Conservation (phyloP, 2,329 filamentous ascomycete species). For the Taxawa tesnikishii region DNA sequence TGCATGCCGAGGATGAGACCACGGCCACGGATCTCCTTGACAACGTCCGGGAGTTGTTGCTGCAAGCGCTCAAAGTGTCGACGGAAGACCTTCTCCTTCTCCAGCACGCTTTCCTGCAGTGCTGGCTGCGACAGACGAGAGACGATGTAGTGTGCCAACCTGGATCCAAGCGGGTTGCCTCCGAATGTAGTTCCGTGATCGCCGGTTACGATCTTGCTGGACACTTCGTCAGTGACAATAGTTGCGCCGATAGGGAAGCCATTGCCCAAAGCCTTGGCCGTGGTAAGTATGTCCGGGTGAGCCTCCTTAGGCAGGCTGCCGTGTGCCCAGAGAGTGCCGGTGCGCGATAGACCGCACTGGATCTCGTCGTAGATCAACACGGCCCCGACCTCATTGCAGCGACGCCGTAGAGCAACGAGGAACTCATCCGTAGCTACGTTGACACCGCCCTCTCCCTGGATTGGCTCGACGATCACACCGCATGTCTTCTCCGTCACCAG, state of each 20-base stretch:
- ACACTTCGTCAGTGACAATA: conserved; percentile 53
- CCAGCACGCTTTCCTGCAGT: conserved; percentile 56
- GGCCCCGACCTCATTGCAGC: conserved; percentile 77
- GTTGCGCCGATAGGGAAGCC: conserved; percentile 90
- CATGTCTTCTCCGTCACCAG: conserved; percentile 79
- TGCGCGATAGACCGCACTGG: conserved; percentile 82
- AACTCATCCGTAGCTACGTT: conserved; percentile 75
- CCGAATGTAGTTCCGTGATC: conserved; percentile 94
- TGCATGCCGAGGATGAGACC: conserved; percentile 84
- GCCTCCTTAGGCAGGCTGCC: conserved; percentile 59
- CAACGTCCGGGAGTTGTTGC: conserved; percentile 53
- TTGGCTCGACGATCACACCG: conserved; percentile 91
- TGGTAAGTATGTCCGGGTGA: conserved; percentile 88
- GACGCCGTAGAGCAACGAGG: conserved; percentile 65
- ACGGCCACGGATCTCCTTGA: conserved; percentile 68
- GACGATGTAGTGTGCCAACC: conserved; percentile 79
- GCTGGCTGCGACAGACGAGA: conserved; percentile 57
- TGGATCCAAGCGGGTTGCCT: conserved; percentile 76
- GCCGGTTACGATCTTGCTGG: conserved; percentile 56
- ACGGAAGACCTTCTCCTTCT: conserved; percentile 52
- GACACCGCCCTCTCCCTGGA: conserved; percentile 93
- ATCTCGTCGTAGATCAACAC: conserved; percentile 95
- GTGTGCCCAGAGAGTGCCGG: conserved; percentile 86
- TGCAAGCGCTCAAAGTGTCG: conserved; percentile 45
- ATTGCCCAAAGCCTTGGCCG: conserved; percentile 91